phyloP scores from a whole-genome alignment of 2,329 filamentous ascomycete genomes.

The Alternaria conjuncta region DNA sequence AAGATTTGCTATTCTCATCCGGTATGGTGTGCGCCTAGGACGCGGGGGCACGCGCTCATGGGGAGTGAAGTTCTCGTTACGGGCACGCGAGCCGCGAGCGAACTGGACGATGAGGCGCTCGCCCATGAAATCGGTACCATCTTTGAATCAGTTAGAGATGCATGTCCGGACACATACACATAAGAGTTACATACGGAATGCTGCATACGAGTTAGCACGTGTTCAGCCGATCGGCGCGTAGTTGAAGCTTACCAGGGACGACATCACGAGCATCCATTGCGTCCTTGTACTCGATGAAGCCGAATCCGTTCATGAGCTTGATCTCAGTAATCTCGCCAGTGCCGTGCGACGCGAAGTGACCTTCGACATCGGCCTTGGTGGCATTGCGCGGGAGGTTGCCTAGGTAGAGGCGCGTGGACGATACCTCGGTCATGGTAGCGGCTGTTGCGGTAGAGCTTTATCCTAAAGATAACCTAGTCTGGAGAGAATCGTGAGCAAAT shows the following conservation, averaged over 20 bases:
- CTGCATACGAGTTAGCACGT: constrained; percentile 47
- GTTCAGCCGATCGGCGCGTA: constrained; percentile 1
- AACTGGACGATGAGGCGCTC: constrained; percentile 98
- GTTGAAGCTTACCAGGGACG: constrained; percentile 79
- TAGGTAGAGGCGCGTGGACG: constrained; percentile 92
- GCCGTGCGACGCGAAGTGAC: constrained; percentile 93
- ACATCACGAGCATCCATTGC: constrained; percentile 98
- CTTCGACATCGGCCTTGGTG: constrained; percentile 96
- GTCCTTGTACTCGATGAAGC: constrained; percentile 99
- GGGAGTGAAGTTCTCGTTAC: constrained; percentile 68
- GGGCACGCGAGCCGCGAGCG: constrained; percentile 79
- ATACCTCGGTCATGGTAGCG: constrained; percentile 78
- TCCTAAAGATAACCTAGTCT: constrained; percentile 40
- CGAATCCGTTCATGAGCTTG: constrained; percentile 99
- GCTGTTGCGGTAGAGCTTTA: constrained; percentile 15
- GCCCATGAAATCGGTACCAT: constrained; percentile 98
- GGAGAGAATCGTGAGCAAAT: constrained; percentile 42
- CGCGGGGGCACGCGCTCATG: constrained; percentile 74
- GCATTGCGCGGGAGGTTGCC: constrained; percentile 96
- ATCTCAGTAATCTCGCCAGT: constrained; percentile 98
- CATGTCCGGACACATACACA: neutral
- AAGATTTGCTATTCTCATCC: constrained; percentile 97
- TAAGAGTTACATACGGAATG: constrained; percentile 61
- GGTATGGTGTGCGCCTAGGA: constrained; percentile 90
- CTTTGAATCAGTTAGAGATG: constrained; percentile 56